Evolutionary conservation across 805 yeast species (phyloP).

Genomic region (Kurtzmaniella cleridarum): DNA sequence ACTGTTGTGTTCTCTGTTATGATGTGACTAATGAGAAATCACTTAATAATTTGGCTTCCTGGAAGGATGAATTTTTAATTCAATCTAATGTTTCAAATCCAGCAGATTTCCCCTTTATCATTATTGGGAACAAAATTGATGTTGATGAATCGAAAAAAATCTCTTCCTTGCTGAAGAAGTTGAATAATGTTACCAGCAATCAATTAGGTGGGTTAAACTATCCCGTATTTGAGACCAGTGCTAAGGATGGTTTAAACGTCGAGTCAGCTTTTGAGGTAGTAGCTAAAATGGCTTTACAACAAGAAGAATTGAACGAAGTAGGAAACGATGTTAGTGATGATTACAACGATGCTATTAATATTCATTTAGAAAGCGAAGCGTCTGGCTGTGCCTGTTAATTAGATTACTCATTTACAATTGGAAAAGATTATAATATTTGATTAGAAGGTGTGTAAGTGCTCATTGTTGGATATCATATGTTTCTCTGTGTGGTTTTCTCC

Average conservation of each 20-base stretch:
- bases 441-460: background rate
- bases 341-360: constrained; percentile 93
- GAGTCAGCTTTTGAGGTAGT: constrained; percentile 94
- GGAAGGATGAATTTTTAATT: constrained; percentile 94
- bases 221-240: constrained; percentile 96
- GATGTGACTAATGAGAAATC: constrained; percentile 95
- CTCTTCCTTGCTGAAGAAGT: constrained; percentile 50
- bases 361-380: constrained; percentile 79
- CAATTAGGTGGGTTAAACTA: constrained; percentile 57
- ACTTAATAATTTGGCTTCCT: constrained; percentile 78
- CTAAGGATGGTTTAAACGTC: constrained; percentile 92
- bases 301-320: constrained; percentile 86
- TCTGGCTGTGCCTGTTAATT: constrained; percentile 70
- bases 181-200: constrained; percentile 39
- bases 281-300: constrained; percentile 92
- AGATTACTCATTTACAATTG: no score
- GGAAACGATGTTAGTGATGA: constrained; percentile 59
- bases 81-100: constrained; percentile 94
- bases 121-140: constrained; percentile 92
- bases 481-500: no score
- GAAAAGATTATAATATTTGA: no score
- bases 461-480: no score
- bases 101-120: constrained; percentile 91
- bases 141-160: constrained; percentile 86
- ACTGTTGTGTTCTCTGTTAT: constrained; percentile 92